phyloP scores from a whole-genome alignment of 495 filamentous ascomycete species.

The Neurospora sp. region DNA sequence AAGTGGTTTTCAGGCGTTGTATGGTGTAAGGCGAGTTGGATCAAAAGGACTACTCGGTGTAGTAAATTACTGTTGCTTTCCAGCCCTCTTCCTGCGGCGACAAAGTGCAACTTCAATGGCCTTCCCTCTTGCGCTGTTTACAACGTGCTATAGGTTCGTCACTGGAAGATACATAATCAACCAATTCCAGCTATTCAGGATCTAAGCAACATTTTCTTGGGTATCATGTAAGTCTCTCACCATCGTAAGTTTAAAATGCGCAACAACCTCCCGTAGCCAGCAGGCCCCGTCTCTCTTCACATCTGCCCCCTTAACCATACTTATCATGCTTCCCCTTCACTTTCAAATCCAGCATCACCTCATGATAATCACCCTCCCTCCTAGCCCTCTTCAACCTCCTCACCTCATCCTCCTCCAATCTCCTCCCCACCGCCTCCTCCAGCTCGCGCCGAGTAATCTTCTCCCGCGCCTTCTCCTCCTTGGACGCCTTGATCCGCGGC shows the following conservation, averaged over 20 bases:
- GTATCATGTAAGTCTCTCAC: background rate
- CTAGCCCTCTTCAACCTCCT: constrained; percentile 71
- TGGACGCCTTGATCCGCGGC: constrained; percentile 63
- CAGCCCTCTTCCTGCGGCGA: background rate
- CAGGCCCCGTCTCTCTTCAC: background rate
- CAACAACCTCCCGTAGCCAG: background rate
- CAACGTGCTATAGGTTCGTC: background rate
- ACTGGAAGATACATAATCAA: background rate
- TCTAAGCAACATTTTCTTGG: background rate
- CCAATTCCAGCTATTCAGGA: background rate
- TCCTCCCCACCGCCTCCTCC: constrained; percentile 68
- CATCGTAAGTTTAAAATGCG: background rate
- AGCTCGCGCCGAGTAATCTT: constrained; percentile 84
- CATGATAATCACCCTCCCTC: constrained; percentile 83
- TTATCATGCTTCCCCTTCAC: constrained; percentile 97
- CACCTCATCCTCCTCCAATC: constrained; percentile 77
- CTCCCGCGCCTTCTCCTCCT: constrained; percentile 68
- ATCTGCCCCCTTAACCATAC: constrained; percentile 35
- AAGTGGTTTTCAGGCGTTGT: background rate
- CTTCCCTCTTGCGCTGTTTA: background rate
- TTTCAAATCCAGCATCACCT: constrained; percentile 76
- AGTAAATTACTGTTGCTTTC: background rate
- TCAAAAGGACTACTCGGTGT: background rate
- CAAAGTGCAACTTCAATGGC: background rate
- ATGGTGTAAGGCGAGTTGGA: background rate